Conservation (phyloP, 1,139 yeast species). For the Scheffersomyces titani region DNA sequence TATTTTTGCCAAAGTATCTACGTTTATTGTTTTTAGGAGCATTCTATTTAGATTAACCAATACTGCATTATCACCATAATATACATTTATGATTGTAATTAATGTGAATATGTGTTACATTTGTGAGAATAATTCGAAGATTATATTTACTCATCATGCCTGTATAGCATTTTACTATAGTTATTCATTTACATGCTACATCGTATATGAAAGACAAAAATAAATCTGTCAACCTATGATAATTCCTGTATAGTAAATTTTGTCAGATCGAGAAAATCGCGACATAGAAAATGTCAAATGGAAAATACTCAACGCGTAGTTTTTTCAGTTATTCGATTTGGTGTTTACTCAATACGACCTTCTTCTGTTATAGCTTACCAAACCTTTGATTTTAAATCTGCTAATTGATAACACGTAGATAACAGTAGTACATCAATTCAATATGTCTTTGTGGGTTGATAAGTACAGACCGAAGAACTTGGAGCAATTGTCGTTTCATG, state of each 20-base stretch:
- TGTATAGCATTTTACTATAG: too few species aligned
- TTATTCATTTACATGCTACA: too few species aligned
- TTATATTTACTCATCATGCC: too few species aligned
- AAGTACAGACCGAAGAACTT: slow-evolving; percentile 81
- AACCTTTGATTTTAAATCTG: not conserved
- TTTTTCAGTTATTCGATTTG: not conserved
- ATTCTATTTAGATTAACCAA: not conserved
- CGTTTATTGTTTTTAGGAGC: not conserved
- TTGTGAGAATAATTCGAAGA: not conserved
- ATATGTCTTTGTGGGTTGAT: slow-evolving; percentile 96
- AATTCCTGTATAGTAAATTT: too few species aligned
- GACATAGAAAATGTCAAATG: not conserved
- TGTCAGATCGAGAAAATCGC: too few species aligned
- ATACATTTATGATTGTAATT: not conserved
- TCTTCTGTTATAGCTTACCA: not conserved
- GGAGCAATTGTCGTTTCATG: slow-evolving; percentile 66
- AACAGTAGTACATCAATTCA: not conserved
- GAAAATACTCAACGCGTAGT: not conserved
- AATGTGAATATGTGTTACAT: too few species aligned
- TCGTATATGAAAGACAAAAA: too few species aligned
- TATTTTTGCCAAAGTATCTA: not conserved
- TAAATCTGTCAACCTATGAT: too few species aligned
- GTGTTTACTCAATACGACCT: not conserved
- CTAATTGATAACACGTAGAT: not conserved
- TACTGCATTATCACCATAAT: not conserved